Base-by-base conservation (phyloP, 1,139 yeast genomes). In the Tardiomyces blankii region DNA sequence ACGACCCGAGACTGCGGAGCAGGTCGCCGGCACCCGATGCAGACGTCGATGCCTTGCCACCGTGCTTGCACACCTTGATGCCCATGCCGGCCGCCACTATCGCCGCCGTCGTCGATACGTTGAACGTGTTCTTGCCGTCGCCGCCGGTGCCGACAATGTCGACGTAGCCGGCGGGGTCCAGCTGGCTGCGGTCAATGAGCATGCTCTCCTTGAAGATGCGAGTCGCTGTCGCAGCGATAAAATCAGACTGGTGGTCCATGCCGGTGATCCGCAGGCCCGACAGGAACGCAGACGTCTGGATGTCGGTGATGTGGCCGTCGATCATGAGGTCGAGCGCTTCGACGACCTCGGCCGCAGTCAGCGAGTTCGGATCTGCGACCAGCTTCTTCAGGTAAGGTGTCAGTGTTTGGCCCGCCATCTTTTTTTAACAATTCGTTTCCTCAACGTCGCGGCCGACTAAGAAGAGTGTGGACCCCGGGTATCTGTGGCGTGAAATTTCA, bases 71-170 rank as follows among this genome's bases (percentile, higher is more conserved):
- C 16, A 89, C 80, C 23, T 77, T 75, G 44, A 88, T 64, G 0
- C 88, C 88, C 71, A 86, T 82, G 4, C 98, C 98, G 0, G 96
- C 86, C 0, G 89, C 94, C 4, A 91, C 88, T 45, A 91, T 87
- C 0, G 96, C 96, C 1, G 96, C 73, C 1, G 96, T 86, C 0
- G 98, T 91, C 8, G 95, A 84, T 1, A 91, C 98, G 59, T 91
- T 91, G 66, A 91, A 91, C 0, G 98, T 91, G 61, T 91, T 82
- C 61, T 91, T 96, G 2, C 96, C 96, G 60, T 91, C 98, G 6
- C 98, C 98, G 27, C 98, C 98, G 0, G 98, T 91, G 1, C 98
- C 98, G 7, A 91, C 98, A 39, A 91, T 85, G 64, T 91, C 98
- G 16, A 86, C 74, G 54, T 78, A 83, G 0, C 86, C 85, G 1